These are phyloP conservation scores for Nyctanthes arbortristis DNA, from an alignment of 257 asterid species.

Conservation along the genomic window DNA sequence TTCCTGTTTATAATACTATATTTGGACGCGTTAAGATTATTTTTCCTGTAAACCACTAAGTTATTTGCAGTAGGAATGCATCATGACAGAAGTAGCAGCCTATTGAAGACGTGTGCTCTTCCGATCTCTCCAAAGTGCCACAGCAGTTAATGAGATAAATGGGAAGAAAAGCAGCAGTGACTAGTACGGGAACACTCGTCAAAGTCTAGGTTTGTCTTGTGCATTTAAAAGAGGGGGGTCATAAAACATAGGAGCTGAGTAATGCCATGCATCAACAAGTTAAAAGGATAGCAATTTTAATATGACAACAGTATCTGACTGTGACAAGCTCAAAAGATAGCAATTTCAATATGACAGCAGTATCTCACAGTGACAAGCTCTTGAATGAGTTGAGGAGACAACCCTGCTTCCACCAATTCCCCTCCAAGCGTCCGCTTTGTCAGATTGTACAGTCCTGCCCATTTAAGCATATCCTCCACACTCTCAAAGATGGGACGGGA, in stretches of 20 bases:
- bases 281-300: constrained; percentile 5
- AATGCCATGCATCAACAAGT: constrained; percentile 1
- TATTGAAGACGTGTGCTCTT: not conserved
- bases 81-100: not conserved
- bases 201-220: not conserved
- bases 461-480: constrained; percentile 88
- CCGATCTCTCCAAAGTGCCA: constrained; percentile 9
- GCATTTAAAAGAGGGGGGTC: constrained; percentile 1
- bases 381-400: constrained; percentile 64
- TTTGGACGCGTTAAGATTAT: not conserved
- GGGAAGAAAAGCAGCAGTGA: not conserved
- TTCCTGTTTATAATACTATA: not conserved
- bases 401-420: constrained; percentile 53
- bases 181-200: not conserved
- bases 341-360: constrained; percentile 13
- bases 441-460: constrained; percentile 84
- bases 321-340: constrained; percentile 33
- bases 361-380: constrained; percentile 85
- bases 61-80: constrained; percentile 3
- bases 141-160: not conserved
- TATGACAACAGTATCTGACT: constrained; percentile 44
- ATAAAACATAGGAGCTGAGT: not conserved
- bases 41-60: not conserved
- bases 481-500: constrained; percentile 75
- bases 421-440: constrained; percentile 58